Percentiles rank a stretch among this genome's conserved stretches.
Conservation (phyloP, 1,284 basidiomycete species). For the Grifola frondosa region DNA sequence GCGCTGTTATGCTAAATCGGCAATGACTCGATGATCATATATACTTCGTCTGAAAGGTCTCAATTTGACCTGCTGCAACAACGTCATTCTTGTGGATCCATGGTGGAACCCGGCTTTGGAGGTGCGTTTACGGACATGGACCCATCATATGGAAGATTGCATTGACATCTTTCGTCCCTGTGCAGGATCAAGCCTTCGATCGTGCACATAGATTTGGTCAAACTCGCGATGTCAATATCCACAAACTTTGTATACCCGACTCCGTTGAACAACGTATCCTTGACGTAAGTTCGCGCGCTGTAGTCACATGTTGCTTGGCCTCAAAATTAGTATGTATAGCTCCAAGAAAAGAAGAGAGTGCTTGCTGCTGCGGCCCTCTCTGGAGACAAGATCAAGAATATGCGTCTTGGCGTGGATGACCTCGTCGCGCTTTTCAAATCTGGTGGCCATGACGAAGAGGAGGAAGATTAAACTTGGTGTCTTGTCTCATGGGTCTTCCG, state of each 20-base stretch:
- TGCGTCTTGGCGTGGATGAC: slow-evolving; percentile 82
- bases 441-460: slow-evolving; percentile 55
- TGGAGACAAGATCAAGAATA: slow-evolving; percentile 85
- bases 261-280: slow-evolving; percentile 92
- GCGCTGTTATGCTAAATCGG: too few relatives aligned
- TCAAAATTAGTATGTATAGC: too few relatives aligned
- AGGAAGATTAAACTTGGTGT: slow-evolving; percentile 21
- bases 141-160: too few relatives aligned
- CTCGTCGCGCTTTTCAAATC: slow-evolving; percentile 76
- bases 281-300: slow-evolving; percentile 37
- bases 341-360: slow-evolving; percentile 87
- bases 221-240: slow-evolving; percentile 84
- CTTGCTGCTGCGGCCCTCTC: slow-evolving; percentile 84
- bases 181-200: slow-evolving; percentile 73
- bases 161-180: background rate
- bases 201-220: slow-evolving; percentile 74
- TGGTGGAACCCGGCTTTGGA: slow-evolving; percentile 96
- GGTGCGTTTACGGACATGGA: slow-evolving; percentile 45
- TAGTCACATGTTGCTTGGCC: too few relatives aligned
- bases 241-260: slow-evolving; percentile 86
- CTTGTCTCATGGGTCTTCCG: background rate
- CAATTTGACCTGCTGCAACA: slow-evolving; percentile 93
- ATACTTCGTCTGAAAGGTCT: slow-evolving; percentile 53
- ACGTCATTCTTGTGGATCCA: slow-evolving; percentile 88
- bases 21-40: too few relatives aligned